Percentiles rank a stretch among this genome's conserved stretches.
These are phyloP conservation scores for Coriaria nepalensis DNA, from an alignment of 306 rosid genomes.

Conservation along the genomic window DNA sequence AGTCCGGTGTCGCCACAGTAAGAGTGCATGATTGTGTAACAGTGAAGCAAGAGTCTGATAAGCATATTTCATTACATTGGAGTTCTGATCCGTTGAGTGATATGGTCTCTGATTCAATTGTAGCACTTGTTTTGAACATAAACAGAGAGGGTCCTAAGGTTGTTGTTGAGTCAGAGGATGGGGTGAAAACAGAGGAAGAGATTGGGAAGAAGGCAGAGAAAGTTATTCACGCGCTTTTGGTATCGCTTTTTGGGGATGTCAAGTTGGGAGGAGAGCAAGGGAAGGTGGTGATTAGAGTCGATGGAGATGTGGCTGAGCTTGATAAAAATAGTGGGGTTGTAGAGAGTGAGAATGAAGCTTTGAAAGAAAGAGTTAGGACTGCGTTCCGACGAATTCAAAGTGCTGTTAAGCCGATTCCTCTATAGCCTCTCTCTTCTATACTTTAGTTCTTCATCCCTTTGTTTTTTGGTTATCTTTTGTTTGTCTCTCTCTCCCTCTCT, in stretches of 20 bases:
- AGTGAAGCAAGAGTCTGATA: constrained; percentile 71
- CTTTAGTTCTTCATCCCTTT: constrained; percentile 16
- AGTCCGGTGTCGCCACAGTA: constrained; percentile 55
- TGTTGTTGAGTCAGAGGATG: constrained; percentile 50
- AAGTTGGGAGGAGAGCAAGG: constrained; percentile 61
- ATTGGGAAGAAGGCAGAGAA: constrained; percentile 59
- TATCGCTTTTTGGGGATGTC: constrained; percentile 73
- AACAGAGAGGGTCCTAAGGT: constrained; percentile 59
- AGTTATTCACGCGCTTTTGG: constrained; percentile 63
- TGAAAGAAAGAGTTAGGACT: constrained; percentile 63
- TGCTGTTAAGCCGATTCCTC: constrained; percentile 78
- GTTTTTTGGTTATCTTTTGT: neutral
- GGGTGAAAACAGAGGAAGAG: constrained; percentile 44
- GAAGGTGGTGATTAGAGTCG: constrained; percentile 61
- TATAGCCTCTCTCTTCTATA: constrained; percentile 13
- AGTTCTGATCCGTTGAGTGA: constrained; percentile 74
- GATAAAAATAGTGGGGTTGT: constrained; percentile 79
- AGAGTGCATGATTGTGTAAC: constrained; percentile 65
- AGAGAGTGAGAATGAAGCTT: constrained; percentile 79
- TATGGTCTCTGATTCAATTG: constrained; percentile 80
- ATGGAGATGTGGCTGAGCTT: constrained; percentile 66
- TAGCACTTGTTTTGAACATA: constrained; percentile 67
- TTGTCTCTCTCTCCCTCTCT: no score
- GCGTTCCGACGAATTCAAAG: constrained; percentile 62
- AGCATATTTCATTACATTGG: constrained; percentile 85